These are phyloP conservation scores for Hevea brasiliensis DNA, from an alignment of 345 rosid genomes.

Conservation along the genomic window DNA sequence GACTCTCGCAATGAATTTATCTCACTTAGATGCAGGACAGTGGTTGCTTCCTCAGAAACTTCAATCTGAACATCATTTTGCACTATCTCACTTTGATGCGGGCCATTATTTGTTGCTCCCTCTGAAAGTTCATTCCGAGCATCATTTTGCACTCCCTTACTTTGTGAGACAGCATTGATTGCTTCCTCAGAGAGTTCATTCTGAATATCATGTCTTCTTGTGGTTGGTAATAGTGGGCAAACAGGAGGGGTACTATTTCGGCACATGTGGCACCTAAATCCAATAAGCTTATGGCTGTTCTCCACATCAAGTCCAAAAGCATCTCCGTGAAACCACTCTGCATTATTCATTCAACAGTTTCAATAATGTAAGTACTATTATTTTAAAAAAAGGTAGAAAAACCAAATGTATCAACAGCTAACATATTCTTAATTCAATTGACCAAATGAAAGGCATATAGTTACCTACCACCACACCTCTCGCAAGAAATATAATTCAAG, in stretches of 20 bases:
- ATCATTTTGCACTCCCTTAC: constrained; percentile 30
- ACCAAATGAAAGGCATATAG: neutral
- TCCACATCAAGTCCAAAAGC: constrained; percentile 67
- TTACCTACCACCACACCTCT: constrained; percentile 71
- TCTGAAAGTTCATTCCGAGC: constrained; percentile 11
- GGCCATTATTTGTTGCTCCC: constrained; percentile 10
- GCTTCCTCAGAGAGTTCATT: constrained; percentile 18
- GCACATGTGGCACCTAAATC: constrained; percentile 84
- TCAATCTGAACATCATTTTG: too few relatives aligned
- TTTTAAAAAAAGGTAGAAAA: neutral
- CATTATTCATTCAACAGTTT: constrained; percentile 28
- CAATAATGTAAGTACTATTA: neutral
- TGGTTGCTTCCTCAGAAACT: too few relatives aligned
- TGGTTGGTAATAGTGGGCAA: constrained; percentile 42
- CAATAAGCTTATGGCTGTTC: constrained; percentile 59
- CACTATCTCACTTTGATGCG: constrained; percentile 1
- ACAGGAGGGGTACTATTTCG: constrained; percentile 52
- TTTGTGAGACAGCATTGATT: constrained; percentile 8
- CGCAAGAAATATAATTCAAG: constrained; percentile 63
- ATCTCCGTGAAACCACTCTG: constrained; percentile 95
- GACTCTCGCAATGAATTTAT: constrained; percentile 12
- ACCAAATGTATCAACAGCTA: neutral
- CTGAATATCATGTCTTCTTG: constrained; percentile 23
- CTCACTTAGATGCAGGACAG: constrained; percentile 1
- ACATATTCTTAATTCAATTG: too few relatives aligned